Percentiles rank a stretch among this genome's conserved stretches.
Conservation (phyloP, 2,329 filamentous ascomycete genomes). For the Phoma sp. region DNA sequence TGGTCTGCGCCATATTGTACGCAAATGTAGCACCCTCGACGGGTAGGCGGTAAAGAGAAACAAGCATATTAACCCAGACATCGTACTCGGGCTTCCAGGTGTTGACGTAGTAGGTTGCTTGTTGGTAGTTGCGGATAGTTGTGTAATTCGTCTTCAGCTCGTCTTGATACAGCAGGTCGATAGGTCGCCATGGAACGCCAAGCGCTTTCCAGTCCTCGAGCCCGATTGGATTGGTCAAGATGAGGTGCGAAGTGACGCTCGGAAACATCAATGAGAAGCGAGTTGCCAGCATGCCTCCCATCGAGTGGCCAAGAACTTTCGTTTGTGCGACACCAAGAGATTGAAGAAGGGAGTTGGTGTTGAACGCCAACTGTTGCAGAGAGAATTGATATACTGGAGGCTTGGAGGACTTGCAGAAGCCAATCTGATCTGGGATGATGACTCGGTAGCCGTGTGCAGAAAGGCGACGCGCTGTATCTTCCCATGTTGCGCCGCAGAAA, state of each 20-base stretch:
- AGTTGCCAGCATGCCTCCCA: conserved; percentile 63
- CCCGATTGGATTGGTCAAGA: conserved; percentile 62
- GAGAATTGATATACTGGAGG: conserved; percentile 61
- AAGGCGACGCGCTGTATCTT: conserved; percentile 55
- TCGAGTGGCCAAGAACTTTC: conserved; percentile 62
- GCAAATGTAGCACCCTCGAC: conserved; percentile 52
- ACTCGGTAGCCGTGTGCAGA: conserved; percentile 58
- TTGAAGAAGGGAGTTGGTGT: conserved; percentile 59
- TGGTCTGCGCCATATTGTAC: conserved; percentile 59
- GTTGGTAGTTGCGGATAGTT: conserved; percentile 37
- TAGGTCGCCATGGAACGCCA: conserved; percentile 33
- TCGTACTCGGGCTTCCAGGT: conserved; percentile 61
- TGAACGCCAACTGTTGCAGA: conserved; percentile 60
- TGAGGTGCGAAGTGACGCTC: conserved; percentile 51
- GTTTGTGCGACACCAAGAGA: conserved; percentile 54
- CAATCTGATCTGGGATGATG: conserved; percentile 62
- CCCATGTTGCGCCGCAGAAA: conserved; percentile 64
- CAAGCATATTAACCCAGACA: conserved; percentile 63
- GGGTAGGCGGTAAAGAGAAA: conserved; percentile 59
- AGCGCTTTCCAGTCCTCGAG: conserved; percentile 61
- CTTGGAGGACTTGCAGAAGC: conserved; percentile 66
- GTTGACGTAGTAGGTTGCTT: conserved; percentile 39
- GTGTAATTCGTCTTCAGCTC: conserved; percentile 36
- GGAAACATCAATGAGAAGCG: conserved; percentile 63
- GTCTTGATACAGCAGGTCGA: conserved; percentile 26